Conservation (phyloP, 768 basidiomycete genomes). For the Agaricus subrufescens region DNA sequence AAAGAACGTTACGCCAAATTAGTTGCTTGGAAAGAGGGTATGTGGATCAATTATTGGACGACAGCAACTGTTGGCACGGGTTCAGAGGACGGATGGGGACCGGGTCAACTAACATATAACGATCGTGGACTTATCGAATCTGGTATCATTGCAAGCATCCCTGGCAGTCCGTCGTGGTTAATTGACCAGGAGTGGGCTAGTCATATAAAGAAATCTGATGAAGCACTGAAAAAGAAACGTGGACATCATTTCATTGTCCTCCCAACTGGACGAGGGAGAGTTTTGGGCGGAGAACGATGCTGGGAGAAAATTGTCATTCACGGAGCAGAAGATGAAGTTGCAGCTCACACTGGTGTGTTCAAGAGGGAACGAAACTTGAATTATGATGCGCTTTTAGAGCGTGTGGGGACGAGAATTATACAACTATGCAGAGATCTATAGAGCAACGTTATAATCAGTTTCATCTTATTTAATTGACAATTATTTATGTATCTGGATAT, state of each 20-base stretch:
- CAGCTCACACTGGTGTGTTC: constrained; percentile 52
- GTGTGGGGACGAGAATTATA: constrained; percentile 36
- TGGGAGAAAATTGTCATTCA: constrained; percentile 50
- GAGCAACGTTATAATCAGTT: background rate
- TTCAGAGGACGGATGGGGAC: constrained; percentile 10
- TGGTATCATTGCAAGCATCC: constrained; percentile 15
- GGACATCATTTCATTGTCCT: constrained; percentile 48
- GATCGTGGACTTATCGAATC: constrained; percentile 22
- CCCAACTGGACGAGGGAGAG: constrained; percentile 38
- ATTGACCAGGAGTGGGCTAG: constrained; percentile 15
- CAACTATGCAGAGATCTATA: constrained; percentile 34
- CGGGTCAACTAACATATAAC: constrained; percentile 15
- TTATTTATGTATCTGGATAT: too few relatives aligned
- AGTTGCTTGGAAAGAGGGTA: constrained; percentile 43
- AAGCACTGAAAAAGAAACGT: constrained; percentile 17
- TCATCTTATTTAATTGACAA: background rate
- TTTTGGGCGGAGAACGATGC: constrained; percentile 36
- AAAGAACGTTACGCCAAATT: constrained; percentile 43
- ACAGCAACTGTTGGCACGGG: constrained; percentile 23
- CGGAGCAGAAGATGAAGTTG: constrained; percentile 51
- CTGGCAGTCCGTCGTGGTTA: background rate
- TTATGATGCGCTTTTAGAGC: constrained; percentile 44
- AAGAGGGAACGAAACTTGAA: constrained; percentile 44
- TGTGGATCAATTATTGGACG: constrained; percentile 64
- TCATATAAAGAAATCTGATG: background rate